Base-by-base conservation (phyloP, 177 flowering plant genomes). In the Vitis hybrid region DNA sequence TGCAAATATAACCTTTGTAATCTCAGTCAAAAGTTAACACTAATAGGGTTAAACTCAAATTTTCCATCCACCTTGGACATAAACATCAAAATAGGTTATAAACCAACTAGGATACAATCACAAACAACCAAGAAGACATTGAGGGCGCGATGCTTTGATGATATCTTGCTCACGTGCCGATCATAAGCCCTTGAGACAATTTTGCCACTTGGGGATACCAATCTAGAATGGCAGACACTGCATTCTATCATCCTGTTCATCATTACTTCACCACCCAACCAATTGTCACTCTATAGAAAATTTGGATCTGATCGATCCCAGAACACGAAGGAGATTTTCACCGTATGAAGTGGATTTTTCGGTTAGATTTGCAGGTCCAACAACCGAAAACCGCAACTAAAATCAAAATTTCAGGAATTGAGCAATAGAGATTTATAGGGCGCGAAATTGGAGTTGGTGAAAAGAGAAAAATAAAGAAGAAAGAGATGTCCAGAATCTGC, bases 11-110 rank as follows among this genome's bases (percentile, higher is more conserved):
- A 93, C 96, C 73, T 95, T 95, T 26, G 90, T 80, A 70, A 65
- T 56, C 77, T 95, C 99, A 18, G 99, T 95, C 86, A 80, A 75
- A 95, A 95, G 83, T 95, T 95, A 32, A 95, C 99, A 76, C 99
- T 90, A 54, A 95, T 76, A 7, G 99, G 99, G 76, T 97, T 95
- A 79, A 93, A 95, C 72, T 86, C 83, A 85, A 95, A 95, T 10
- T 71, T 80, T 56, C 99, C 99, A 87, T 95, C 98, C 71, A 93
- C 98, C 85, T 95, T 94, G 69, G 99, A 95, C 97, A 91, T 93
- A 78, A 73, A 95, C 52, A 95, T 98, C 83, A 95, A 78, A 63
- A 95, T 82, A 61, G 97, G 99, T 98, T 95, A 96, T 79, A 94
- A 76, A 77, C 98, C 99, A 71, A 94, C 98, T 60, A 94, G 78